Base-by-base conservation (phyloP, 2,329 filamentous ascomycete species). In the Neofusicoccum kwambonambiense region DNA sequence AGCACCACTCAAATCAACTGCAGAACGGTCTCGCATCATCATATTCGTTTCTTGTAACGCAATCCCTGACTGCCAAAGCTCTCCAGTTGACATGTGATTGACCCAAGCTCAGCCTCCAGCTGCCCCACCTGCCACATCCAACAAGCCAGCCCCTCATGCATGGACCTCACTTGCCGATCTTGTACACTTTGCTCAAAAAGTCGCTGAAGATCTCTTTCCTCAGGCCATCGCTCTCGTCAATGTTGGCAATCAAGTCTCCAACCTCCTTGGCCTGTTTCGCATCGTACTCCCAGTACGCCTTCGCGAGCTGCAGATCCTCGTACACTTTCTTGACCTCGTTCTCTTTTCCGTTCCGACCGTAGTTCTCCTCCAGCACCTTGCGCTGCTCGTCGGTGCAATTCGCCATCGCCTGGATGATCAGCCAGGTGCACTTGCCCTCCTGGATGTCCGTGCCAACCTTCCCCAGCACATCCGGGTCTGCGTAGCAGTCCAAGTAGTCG, bases 341-440 rank as follows among this genome's bases (percentile, higher is more conserved):
- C 82, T 99, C 85, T 74, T 87, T 86, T 80, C 97, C 89, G 85
- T 98, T 98, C 76, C 88, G 88, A 70, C 95, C 95, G 78, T 99
- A 99, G 83, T 97, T 94, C 65, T 92, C 87, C 75, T 97, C 92
- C 60, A 99, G 88, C 42, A 96, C 79, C 80, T 90, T 85, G 75
- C 92, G 89, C 85, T 99, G 95, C 77, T 94, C 92, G 1, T 91
- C 88, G 2, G 86, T 93, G 69, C 87, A 90, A 67, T 90, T 86
- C 77, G 88, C 85, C 66, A 99, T 84, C 49, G 95, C 95, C 81
- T 97, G 90, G 86, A 98, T 98, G 79, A 99, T 86, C 66, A 99
- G 83, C 95, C 95, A 99, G 47, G 92, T 96, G 86, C 95, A 99
- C 86, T 99, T 99, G 87, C 99, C 99, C 82, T 99, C 95, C 85